Conservation (phyloP, 441 rosid species). For the Erodium trifolium region DNA sequence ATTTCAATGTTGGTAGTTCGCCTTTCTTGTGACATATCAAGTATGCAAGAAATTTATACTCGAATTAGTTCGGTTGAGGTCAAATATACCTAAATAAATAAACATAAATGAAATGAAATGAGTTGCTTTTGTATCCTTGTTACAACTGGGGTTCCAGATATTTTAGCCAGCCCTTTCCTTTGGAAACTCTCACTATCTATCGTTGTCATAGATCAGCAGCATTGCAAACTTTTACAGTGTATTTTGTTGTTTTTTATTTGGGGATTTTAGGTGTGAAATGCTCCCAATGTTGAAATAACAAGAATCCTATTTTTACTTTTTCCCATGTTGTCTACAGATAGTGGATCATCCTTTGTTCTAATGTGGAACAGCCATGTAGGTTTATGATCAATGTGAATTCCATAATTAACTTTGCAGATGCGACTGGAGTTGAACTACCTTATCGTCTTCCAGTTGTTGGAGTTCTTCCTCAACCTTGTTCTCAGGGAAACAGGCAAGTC, state of each 20-base stretch:
- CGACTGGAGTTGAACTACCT: constrained; percentile 43
- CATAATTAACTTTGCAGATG: constrained; percentile 31
- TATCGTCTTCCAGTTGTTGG: constrained; percentile 45
- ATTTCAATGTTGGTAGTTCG: neutral
- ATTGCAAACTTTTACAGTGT: neutral
- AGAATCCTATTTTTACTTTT: neutral
- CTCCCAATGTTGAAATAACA: neutral
- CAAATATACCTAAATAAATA: neutral
- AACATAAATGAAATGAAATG: neutral
- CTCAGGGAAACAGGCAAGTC: constrained; percentile 43
- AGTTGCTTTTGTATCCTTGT: neutral
- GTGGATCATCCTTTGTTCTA: constrained; percentile 3
- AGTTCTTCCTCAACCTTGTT: constrained; percentile 52
- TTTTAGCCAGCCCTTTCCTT: neutral
- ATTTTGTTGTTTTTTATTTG: neutral
- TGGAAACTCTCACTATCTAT: neutral
- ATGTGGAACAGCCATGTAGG: constrained; percentile 14
- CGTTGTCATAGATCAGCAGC: neutral
- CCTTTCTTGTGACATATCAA: neutral
- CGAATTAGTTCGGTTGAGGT: neutral
- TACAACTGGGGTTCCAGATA: neutral
- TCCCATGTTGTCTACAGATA: neutral
- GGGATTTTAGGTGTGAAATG: constrained; percentile 4
- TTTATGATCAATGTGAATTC: constrained; percentile 7
- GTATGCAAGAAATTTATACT: constrained; percentile 2